These are phyloP conservation scores for Fragaria vesca DNA, from an alignment of 306 rosid species.

Conservation along the genomic window DNA sequence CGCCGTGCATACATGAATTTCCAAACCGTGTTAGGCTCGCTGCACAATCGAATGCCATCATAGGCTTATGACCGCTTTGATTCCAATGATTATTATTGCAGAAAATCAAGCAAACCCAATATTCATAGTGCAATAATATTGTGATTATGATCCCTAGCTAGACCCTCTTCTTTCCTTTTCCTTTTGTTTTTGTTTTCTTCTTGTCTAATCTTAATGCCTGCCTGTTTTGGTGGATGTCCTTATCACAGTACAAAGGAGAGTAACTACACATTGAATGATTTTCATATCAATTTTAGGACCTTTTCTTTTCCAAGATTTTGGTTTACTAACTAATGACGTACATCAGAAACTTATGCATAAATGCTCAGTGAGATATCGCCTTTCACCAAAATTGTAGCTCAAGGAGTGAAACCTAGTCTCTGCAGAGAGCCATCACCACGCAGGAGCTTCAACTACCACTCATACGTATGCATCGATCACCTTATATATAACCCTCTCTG, in stretches of 20 bases:
- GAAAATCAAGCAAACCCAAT: no score
- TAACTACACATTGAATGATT: background rate
- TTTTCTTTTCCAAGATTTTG: background rate
- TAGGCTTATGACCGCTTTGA: background rate
- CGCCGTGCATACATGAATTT: no score
- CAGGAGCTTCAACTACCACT: constrained; percentile 2
- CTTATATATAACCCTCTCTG: background rate
- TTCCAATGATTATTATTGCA: background rate
- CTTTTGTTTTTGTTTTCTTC: background rate
- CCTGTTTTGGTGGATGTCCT: background rate
- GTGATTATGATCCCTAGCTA: background rate
- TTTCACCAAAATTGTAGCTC: background rate
- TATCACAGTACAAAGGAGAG: background rate
- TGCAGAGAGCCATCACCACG: background rate
- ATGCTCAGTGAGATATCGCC: background rate
- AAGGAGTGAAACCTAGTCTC: background rate
- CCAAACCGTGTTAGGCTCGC: no score
- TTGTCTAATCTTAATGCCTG: background rate
- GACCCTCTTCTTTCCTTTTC: background rate
- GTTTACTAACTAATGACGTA: background rate
- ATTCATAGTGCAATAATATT: no score
- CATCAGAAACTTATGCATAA: background rate
- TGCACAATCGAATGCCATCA: no score
- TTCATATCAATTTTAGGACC: background rate
- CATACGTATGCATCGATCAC: background rate